Conservation (phyloP, 2,329 filamentous ascomycete genomes). For the Madurella fahalii region DNA sequence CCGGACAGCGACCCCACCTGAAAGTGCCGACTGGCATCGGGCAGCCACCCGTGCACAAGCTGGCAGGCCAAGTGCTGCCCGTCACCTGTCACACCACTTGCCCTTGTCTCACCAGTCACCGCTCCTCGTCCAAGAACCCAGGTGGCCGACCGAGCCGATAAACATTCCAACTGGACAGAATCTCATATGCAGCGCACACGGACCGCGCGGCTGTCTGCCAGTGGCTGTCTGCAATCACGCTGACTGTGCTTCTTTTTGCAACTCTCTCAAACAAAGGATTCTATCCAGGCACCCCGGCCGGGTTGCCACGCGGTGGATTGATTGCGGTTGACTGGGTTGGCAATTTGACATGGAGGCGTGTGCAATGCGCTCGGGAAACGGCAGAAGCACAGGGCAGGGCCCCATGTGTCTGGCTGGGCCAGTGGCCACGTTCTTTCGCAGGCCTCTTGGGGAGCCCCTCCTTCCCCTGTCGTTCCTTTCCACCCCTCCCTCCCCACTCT, state of each 20-base stretch:
- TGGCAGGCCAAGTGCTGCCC: background rate
- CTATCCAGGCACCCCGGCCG: too few relatives aligned
- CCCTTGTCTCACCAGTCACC: slow-evolving; percentile 11
- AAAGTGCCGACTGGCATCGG: slow-evolving; percentile 10
- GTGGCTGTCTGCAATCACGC: background rate
- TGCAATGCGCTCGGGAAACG: background rate
- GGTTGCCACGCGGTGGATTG: too few relatives aligned
- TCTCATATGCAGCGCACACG: slow-evolving; percentile 3
- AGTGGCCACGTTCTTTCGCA: background rate
- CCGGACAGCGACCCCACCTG: slow-evolving; percentile 1
- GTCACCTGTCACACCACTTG: slow-evolving; percentile 11
- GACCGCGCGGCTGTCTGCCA: slow-evolving; percentile 11
- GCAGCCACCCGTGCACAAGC: background rate
- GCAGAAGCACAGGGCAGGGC: background rate
- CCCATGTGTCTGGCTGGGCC: slow-evolving; percentile 1
- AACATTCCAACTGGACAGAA: background rate
- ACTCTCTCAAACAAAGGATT: background rate
- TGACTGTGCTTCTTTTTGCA: background rate
- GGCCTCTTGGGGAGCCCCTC: background rate
- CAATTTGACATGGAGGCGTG: background rate
- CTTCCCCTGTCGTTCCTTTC: background rate
- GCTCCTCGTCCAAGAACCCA: slow-evolving; percentile 1
- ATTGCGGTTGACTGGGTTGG: too few relatives aligned
- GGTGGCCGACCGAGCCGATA: background rate
- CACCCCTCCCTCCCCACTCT: slow-evolving; percentile 5